Base-by-base conservation (phyloP, 1,284 basidiomycete species). In the Chondrostereum purpureum region DNA sequence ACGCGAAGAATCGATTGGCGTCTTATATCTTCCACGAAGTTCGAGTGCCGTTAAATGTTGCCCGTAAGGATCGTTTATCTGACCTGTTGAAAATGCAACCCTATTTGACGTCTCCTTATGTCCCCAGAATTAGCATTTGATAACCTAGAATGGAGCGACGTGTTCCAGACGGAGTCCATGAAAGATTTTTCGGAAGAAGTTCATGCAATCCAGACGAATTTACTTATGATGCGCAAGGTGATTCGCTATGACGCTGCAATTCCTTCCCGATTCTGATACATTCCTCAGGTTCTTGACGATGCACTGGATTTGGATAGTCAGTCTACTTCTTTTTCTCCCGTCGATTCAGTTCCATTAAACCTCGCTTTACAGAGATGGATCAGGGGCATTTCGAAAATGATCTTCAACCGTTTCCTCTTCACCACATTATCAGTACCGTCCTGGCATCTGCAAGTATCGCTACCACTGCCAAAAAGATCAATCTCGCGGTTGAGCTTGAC, bases 41-140 rank as follows among this genome's bases (percentile, higher is more conserved):
- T 59, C 82, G 92, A 53, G 92, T 95, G 38, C 92, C 92, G 14
- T 70, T 95, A 50, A 94, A 95, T 58, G 93, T 90, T 24, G 92
- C 91, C 1, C 66, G 86, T 88, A 53, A 59, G 82, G 72, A n/a
- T n/a, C n/a, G n/a, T n/a, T n/a, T n/a, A n/a, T n/a, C n/a, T n/a
- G n/a, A n/a, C n/a, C n/a, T n/a, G n/a, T n/a, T n/a, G n/a, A n/a
- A n/a, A n/a, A n/a, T n/a, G n/a, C n/a, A n/a, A n/a, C n/a, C n/a
- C n/a, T n/a, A n/a, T n/a, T n/a, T n/a, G n/a, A n/a, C n/a, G n/a
- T n/a, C n/a, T n/a, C n/a, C n/a, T 49, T 27, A 27, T 27, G 19
- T 43, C 22, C 27, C 31, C 42, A 43, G 42, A 23, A 17, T 18
- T 21, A 39, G 31, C 21, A 13, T 24, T 31, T 11, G 10, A 34